Evolutionary conservation across 140 eudicot species (phyloP).

Genomic region (Oenanthe javanica): DNA sequence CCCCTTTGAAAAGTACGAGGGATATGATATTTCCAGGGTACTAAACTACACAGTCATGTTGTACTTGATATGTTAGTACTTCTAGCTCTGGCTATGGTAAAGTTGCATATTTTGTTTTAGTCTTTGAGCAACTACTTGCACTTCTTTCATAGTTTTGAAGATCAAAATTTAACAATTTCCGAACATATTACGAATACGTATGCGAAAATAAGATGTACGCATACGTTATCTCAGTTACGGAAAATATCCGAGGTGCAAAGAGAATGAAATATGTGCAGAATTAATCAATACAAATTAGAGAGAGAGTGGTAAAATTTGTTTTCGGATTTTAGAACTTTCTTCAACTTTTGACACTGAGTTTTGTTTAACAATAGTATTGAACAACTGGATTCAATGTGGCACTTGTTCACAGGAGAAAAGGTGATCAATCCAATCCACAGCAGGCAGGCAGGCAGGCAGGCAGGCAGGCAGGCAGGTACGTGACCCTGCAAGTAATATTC

Average conservation of each 20-base stretch:
- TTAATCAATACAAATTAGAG: background rate
- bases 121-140: background rate
- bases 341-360: background rate
- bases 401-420: constrained; percentile 1
- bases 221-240: background rate
- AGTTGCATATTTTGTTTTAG: background rate
- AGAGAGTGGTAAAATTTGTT: background rate
- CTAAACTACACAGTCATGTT: background rate
- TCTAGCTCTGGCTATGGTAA: background rate
- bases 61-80: background rate
- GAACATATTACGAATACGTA: no score
- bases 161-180: no score
- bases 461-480: background rate
- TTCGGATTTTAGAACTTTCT: background rate
- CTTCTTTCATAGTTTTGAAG: background rate
- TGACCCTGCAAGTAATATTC: background rate
- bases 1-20: background rate
- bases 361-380: background rate
- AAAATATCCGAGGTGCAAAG: background rate
- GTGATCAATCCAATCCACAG: background rate
- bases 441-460: background rate
- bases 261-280: background rate
- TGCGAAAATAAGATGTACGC: background rate
- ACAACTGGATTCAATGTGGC: background rate
- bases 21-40: background rate